Percentiles rank a stretch among this genome's conserved stretches.
Evolutionary conservation across 1,284 basidiomycete species (phyloP).

Genomic region (Inonotus obliquus): DNA sequence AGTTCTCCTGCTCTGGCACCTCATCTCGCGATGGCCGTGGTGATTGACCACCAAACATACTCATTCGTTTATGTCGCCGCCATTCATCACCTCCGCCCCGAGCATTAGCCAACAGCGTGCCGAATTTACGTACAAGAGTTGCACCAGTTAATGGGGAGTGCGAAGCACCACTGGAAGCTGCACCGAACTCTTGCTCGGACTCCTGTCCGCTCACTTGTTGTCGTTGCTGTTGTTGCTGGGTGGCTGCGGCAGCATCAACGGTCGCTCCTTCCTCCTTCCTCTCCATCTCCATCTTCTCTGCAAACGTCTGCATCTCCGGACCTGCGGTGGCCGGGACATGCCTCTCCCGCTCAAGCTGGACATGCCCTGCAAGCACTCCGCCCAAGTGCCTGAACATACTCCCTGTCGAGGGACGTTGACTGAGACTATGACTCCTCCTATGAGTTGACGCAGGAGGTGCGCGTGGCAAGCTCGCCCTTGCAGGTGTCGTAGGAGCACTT

Average conservation of each 20-base stretch:
- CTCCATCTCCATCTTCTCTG: constrained; percentile 30
- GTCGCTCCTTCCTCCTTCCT: constrained; percentile 26
- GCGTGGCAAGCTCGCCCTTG: constrained; percentile 41
- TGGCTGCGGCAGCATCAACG: constrained; percentile 17
- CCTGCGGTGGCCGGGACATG: constrained; percentile 49
- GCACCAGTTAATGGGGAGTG: constrained; percentile 35
- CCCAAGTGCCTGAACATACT: constrained; percentile 31
- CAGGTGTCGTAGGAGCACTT: constrained; percentile 33
- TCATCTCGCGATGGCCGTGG: constrained; percentile 43
- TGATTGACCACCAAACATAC: constrained; percentile 41
- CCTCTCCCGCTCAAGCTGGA: constrained; percentile 25
- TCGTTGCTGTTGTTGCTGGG: constrained; percentile 28
- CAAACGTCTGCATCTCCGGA: constrained; percentile 50
- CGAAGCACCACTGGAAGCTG: background rate
- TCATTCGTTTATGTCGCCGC: constrained; percentile 43
- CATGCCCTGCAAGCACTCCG: constrained; percentile 37
- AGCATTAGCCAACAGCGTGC: constrained; percentile 55
- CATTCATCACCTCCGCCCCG: constrained; percentile 34
- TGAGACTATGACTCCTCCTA: constrained; percentile 71
- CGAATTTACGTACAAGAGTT: constrained; percentile 71
- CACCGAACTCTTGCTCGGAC: constrained; percentile 8
- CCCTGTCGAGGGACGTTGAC: constrained; percentile 51
- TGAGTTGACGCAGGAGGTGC: constrained; percentile 66
- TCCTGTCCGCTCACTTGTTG: constrained; percentile 21
- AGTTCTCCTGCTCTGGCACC: constrained; percentile 24